Conservation (phyloP, 2,329 filamentous ascomycete genomes). For the Verticillium klebahnii region DNA sequence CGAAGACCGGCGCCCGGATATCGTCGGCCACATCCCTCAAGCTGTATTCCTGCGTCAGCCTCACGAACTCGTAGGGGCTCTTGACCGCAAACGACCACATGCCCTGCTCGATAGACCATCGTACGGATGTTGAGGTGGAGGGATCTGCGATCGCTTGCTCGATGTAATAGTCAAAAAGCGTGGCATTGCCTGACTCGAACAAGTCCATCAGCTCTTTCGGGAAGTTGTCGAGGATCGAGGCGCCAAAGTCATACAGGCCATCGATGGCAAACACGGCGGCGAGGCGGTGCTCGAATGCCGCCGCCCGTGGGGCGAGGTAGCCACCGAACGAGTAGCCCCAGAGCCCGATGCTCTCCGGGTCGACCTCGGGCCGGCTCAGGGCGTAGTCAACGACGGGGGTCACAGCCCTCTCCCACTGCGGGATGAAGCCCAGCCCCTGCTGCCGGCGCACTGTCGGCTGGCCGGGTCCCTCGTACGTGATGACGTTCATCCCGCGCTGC, state of each 20-base stretch:
- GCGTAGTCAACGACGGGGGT: slow-evolving; percentile 35
- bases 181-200: not conserved
- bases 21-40: slow-evolving; percentile 10
- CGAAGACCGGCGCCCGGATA: slow-evolving; percentile 17
- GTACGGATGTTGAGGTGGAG: slow-evolving; percentile 9
- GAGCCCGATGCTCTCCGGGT: slow-evolving; percentile 26
- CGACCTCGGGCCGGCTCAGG: slow-evolving; percentile 20
- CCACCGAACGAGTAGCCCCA: slow-evolving; percentile 37
- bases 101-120: slow-evolving; percentile 25
- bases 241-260: slow-evolving; percentile 26
- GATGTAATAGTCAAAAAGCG: not conserved
- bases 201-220: slow-evolving; percentile 3
- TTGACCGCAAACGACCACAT: slow-evolving; percentile 25
- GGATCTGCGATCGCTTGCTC: slow-evolving; percentile 15
- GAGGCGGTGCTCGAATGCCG: slow-evolving; percentile 37
- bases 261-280: slow-evolving; percentile 32
- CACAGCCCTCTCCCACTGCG: slow-evolving; percentile 35
- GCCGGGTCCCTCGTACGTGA: slow-evolving; percentile 42
- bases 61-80: slow-evolving; percentile 22
- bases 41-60: slow-evolving; percentile 7
- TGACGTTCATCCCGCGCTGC: slow-evolving; percentile 35
- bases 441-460: slow-evolving; percentile 34
- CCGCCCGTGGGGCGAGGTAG: slow-evolving; percentile 32
- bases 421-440: slow-evolving; percentile 37
- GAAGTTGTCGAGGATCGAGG: slow-evolving; percentile 10